Conservation (phyloP, 805 yeast genomes). For the Yamadazyma akitaensis region DNA sequence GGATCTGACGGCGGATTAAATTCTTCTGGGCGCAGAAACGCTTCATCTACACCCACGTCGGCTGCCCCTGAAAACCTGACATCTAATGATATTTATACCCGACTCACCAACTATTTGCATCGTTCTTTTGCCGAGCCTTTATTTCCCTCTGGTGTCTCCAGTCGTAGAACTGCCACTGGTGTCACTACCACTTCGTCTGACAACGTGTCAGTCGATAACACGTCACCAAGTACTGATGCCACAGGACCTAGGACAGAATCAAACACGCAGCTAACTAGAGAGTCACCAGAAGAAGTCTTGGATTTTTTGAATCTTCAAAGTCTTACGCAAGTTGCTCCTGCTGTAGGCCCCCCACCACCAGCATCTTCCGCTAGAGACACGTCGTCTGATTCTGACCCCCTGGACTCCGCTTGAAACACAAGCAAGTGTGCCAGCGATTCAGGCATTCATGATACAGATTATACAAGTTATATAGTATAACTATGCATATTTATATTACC, state of each 20-base stretch:
- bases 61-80: not conserved
- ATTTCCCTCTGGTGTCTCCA: conserved; percentile 48
- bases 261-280: not conserved
- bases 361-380: conserved; percentile 4
- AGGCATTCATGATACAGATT: not conserved
- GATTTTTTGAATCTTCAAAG: conserved; percentile 28
- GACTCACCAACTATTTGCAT: conserved; percentile 9
- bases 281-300: conserved; percentile 17
- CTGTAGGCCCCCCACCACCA: conserved; percentile 1
- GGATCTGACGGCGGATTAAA: not conserved
- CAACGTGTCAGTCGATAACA: not conserved
- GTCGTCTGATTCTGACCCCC: not conserved
- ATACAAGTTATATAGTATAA: not conserved
- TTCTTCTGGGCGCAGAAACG: not conserved
- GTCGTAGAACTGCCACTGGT: conserved; percentile 45
- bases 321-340: conserved; percentile 18
- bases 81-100: conserved; percentile 2
- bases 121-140: conserved; percentile 14
- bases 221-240: not conserved
- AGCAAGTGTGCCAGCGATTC: not conserved
- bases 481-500: conserved; percentile 3
- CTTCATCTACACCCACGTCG: not conserved
- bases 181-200: conserved; percentile 31
- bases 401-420: not conserved
- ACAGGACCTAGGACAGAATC: not conserved